Conservation (phyloP, 2,329 filamentous ascomycete species). For the Tolypocladium cylindrosporum region DNA sequence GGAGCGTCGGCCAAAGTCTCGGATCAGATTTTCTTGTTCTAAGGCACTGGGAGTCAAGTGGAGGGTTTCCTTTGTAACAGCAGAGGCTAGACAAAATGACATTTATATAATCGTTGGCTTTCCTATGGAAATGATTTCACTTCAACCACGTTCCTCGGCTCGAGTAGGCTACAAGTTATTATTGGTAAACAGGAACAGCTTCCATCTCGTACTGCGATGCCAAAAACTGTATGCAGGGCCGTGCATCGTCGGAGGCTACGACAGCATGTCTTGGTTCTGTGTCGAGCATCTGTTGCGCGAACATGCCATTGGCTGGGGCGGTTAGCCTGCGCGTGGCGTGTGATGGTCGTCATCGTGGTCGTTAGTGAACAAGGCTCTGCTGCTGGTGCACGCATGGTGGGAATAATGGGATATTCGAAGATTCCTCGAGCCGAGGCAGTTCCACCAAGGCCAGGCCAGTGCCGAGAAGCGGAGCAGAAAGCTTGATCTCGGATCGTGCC, state of each 20-base stretch:
- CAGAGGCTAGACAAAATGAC: not conserved
- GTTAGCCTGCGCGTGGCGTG: not conserved
- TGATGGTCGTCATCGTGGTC: too few relatives aligned
- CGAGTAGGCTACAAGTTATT: too few relatives aligned
- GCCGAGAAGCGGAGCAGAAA: not conserved
- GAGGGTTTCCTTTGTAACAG: not conserved
- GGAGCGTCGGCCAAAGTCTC: conserved; percentile 38
- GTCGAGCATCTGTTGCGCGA: not conserved
- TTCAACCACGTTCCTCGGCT: not conserved
- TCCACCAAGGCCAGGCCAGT: not conserved
- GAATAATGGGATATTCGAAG: not conserved
- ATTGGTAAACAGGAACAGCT: not conserved
- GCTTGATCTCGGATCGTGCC: not conserved
- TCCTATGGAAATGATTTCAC: not conserved
- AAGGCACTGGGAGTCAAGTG: not conserved
- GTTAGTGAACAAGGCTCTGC: not conserved
- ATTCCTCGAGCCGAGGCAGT: not conserved
- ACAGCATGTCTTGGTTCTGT: too few relatives aligned
- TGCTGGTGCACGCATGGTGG: not conserved
- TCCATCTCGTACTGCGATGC: not conserved
- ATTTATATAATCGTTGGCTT: not conserved
- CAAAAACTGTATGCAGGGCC: not conserved
- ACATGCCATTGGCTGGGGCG: not conserved
- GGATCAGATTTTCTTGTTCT: conserved; percentile 48
- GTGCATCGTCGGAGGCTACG: not conserved